phyloP scores from a whole-genome alignment of 1,284 basidiomycete genomes.

The Ceratobasidium sp. region DNA sequence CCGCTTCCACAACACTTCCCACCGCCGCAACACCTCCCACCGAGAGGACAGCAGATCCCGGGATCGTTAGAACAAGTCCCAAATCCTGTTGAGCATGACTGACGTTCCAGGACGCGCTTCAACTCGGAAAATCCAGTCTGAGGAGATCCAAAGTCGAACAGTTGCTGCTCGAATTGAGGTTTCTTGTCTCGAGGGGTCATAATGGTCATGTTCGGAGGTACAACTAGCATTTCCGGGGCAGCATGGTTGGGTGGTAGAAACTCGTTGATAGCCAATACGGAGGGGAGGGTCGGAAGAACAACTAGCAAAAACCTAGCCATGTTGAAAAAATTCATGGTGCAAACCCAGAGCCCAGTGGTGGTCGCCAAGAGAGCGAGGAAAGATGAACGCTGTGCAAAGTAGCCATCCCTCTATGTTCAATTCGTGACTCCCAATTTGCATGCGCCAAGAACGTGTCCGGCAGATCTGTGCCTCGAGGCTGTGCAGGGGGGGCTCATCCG shows the following conservation, averaged over 20 bases:
- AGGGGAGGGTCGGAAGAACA: neutral
- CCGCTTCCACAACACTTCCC: slow-evolving; percentile 23
- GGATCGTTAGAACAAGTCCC: slow-evolving; percentile 15
- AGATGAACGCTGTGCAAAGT: neutral
- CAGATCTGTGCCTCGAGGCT: neutral
- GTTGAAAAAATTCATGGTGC: slow-evolving; percentile 4
- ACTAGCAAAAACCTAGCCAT: neutral
- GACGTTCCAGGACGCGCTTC: slow-evolving; percentile 4
- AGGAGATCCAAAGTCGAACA: slow-evolving; percentile 32
- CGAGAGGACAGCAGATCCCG: slow-evolving; percentile 19
- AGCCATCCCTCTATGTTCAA: neutral
- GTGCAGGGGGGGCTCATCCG: neutral
- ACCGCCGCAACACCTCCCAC: slow-evolving; percentile 25
- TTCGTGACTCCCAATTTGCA: neutral
- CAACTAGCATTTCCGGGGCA: slow-evolving; percentile 1
- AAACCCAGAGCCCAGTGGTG: neutral
- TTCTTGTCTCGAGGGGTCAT: slow-evolving; percentile 18
- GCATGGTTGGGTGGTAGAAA: slow-evolving; percentile 5
- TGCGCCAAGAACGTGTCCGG: slow-evolving; percentile 7
- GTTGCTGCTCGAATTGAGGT: slow-evolving; percentile 1
- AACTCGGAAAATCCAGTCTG: slow-evolving; percentile 35
- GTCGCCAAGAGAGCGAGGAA: neutral
- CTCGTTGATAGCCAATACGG: slow-evolving; percentile 10
- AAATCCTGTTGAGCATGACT: neutral
- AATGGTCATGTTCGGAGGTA: slow-evolving; percentile 15